Evolutionary conservation across 805 yeast genomes (phyloP).

Genomic region (Starmerella sp.): DNA sequence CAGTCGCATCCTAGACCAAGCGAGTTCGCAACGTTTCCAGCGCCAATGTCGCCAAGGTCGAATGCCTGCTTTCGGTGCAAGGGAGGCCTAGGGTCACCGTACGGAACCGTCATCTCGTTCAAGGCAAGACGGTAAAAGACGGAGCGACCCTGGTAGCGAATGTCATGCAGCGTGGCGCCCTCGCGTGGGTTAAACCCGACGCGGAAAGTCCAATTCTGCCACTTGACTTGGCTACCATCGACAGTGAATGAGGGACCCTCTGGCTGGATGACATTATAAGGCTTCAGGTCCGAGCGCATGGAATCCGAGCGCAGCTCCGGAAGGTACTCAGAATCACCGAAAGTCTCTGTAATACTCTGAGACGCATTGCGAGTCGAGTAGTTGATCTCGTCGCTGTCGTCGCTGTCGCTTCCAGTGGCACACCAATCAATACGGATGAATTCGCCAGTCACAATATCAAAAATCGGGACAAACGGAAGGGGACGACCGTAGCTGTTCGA

Average conservation of each 20-base stretch:
- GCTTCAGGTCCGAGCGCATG: conserved; percentile 52
- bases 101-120: conserved; percentile 80
- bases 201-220: conserved; percentile 81
- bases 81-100: conserved; percentile 74
- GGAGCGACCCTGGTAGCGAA: conserved; percentile 65
- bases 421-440: conserved; percentile 62
- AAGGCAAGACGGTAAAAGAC: conserved; percentile 60
- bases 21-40: conserved; percentile 60
- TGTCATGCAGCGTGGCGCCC: conserved; percentile 65
- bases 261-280: conserved; percentile 69
- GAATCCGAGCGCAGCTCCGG: conserved; percentile 54
- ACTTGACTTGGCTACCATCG: conserved; percentile 49
- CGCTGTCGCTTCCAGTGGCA: conserved; percentile 60
- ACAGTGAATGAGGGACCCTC: conserved; percentile 64
- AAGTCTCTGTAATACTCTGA: conserved; percentile 43
- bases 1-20: conserved; percentile 70
- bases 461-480: conserved; percentile 61
- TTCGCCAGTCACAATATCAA: conserved; percentile 47
- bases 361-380: conserved; percentile 42
- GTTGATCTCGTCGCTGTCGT: conserved; percentile 49
- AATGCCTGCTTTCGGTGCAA: conserved; percentile 79
- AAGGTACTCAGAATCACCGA: conserved; percentile 52
- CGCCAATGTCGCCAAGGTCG: conserved; percentile 74
- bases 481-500: conserved; percentile 59
- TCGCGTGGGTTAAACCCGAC: conserved; percentile 62